A percentile compares a stretch with the other conserved stretches of the same genome.
Evolutionary conservation across 495 filamentous ascomycete genomes (phyloP).

Genomic region (Penicillium coffeae): DNA sequence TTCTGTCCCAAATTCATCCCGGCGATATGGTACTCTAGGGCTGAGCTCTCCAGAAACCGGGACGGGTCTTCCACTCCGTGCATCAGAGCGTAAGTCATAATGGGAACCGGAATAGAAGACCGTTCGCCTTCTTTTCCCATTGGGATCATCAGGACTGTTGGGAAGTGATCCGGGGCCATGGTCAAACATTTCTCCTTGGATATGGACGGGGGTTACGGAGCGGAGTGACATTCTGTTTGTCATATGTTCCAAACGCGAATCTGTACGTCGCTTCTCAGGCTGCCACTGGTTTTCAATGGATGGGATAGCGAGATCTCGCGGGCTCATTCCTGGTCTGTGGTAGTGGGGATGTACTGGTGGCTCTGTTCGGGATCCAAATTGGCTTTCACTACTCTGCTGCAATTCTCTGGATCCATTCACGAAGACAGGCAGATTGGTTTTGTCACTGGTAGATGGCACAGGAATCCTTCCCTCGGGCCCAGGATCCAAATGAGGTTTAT

Average conservation of each 20-base stretch:
- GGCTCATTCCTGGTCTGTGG: constrained; percentile 13
- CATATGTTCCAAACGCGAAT: constrained; percentile 29
- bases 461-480: constrained; percentile 16
- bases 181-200: constrained; percentile 13
- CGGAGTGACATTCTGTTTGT: constrained; percentile 36
- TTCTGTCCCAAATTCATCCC: constrained; percentile 17
- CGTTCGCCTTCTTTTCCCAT: constrained; percentile 33
- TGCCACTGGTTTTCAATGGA: constrained; percentile 37
- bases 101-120: constrained; percentile 18
- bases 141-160: constrained; percentile 19
- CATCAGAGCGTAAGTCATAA: constrained; percentile 6
- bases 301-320: constrained; percentile 34
- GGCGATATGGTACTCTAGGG: constrained; percentile 18
- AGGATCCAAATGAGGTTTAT: constrained; percentile 16
- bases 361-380: constrained; percentile 16
- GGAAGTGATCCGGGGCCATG: constrained; percentile 5
- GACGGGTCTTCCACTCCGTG: constrained; percentile 15
- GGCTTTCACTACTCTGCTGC: constrained; percentile 9
- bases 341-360: constrained; percentile 8
- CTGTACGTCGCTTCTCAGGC: constrained; percentile 22
- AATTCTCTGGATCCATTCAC: constrained; percentile 32
- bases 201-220: constrained; percentile 31
- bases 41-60: constrained; percentile 11
- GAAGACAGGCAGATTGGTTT: constrained; percentile 33
- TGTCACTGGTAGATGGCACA: constrained; percentile 12